Conservation (phyloP, 2,329 filamentous ascomycete genomes). For the Pyrenophora seminiperda region DNA sequence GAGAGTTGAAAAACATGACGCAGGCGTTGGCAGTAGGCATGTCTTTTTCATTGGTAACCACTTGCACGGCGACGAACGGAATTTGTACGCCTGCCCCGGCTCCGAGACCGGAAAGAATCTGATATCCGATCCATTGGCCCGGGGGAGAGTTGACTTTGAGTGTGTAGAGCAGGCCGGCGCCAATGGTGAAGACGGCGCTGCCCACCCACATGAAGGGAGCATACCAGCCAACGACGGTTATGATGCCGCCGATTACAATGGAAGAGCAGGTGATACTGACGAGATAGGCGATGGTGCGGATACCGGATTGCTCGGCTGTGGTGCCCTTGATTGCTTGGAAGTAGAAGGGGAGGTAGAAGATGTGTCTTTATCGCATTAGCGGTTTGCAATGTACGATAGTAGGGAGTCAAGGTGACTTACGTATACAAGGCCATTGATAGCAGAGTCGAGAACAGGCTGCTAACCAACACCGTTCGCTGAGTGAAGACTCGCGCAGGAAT, state of each 20-base stretch:
- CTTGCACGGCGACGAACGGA: conserved; percentile 52
- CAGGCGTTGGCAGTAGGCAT: conserved; percentile 52
- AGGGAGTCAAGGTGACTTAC: conserved; percentile 20
- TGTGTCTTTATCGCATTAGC: conserved; percentile 25
- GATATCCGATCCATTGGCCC: conserved; percentile 49
- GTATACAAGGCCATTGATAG: conserved; percentile 48
- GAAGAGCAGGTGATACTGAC: conserved; percentile 36
- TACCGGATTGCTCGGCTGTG: conserved; percentile 46
- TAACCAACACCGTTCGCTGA: conserved; percentile 43
- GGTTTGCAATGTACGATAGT: neutral
- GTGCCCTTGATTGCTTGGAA: conserved; percentile 54
- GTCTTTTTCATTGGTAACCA: conserved; percentile 47
- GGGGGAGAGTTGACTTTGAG: conserved; percentile 33
- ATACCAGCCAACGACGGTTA: conserved; percentile 39
- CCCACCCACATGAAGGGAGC: conserved; percentile 49
- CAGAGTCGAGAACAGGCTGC: conserved; percentile 42
- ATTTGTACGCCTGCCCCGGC: conserved; percentile 53
- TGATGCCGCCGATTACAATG: conserved; percentile 35
- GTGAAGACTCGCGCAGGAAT: conserved; percentile 43
- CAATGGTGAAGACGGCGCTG: conserved; percentile 44
- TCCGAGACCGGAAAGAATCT: conserved; percentile 47
- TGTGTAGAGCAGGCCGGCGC: conserved; percentile 47
- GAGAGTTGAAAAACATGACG: conserved; percentile 65
- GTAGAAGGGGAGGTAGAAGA: conserved; percentile 50
- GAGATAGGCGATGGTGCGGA: conserved; percentile 44